Conservation (phyloP, 2,329 filamentous ascomycete species). For the Ceratocystis lukuohia region DNA sequence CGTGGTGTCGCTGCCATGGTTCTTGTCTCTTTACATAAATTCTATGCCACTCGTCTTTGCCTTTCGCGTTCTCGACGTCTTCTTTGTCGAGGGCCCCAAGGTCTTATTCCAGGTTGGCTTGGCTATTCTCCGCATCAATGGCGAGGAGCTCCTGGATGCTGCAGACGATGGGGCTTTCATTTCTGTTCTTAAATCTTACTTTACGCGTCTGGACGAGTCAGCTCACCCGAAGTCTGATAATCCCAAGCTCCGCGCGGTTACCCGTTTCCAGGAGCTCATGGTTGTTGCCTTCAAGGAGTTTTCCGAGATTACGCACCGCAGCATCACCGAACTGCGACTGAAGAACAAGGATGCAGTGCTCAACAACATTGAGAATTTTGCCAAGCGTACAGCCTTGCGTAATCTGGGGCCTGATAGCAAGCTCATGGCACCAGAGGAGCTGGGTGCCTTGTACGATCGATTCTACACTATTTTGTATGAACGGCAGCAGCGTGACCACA, state of each 20-base stretch:
- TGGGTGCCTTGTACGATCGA: slow-evolving; percentile 81
- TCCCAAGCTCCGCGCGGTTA: slow-evolving; percentile 83
- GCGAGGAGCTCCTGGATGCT: slow-evolving; percentile 86
- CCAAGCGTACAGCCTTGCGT: slow-evolving; percentile 88
- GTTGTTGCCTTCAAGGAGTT: slow-evolving; percentile 99
- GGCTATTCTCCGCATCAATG: slow-evolving; percentile 93
- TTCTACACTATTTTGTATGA: slow-evolving; percentile 91
- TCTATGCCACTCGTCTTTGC: slow-evolving; percentile 98
- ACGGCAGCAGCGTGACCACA: slow-evolving; percentile 66
- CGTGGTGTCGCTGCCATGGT: slow-evolving; percentile 95
- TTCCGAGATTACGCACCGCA: slow-evolving; percentile 83
- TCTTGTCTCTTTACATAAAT: slow-evolving; percentile 95
- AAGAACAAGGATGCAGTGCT: slow-evolving; percentile 92
- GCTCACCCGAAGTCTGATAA: slow-evolving; percentile 94
- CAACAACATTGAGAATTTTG: slow-evolving; percentile 92
- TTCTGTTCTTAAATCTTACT: slow-evolving; percentile 88
- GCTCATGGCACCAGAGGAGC: slow-evolving; percentile 67
- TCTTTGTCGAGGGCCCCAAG: slow-evolving; percentile 95
- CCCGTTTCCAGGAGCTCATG: slow-evolving; percentile 95
- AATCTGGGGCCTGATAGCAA: slow-evolving; percentile 96
- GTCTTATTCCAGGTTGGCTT: slow-evolving; percentile 93
- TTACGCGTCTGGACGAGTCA: slow-evolving; percentile 82
- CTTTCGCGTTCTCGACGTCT: slow-evolving; percentile 90
- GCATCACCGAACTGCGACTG: slow-evolving; percentile 72
- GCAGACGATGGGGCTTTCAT: slow-evolving; percentile 94